These are phyloP conservation scores for Thalia dealbata DNA, from an alignment of 176 grass and related monocot genomes.

Conservation along the genomic window DNA sequence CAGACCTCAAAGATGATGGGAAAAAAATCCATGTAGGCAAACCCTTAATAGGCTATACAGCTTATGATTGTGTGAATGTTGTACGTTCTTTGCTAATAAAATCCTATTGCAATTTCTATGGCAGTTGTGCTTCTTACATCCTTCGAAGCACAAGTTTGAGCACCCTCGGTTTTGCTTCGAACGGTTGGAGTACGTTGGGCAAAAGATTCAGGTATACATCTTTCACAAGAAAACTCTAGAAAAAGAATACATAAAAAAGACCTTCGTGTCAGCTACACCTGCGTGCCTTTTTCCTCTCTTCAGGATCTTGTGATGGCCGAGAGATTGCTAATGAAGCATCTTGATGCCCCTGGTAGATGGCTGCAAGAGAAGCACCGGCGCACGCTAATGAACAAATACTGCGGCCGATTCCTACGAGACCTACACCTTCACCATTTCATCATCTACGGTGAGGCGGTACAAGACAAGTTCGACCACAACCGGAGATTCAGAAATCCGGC, in stretches of 20 bases:
- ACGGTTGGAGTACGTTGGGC: conserved; percentile 82
- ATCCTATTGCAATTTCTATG: background rate
- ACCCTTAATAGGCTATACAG: too few species aligned
- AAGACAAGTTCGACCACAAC: conserved; percentile 89
- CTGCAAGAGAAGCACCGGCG: conserved; percentile 81
- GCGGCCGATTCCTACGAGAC: conserved; percentile 77
- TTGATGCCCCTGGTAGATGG: conserved; percentile 88
- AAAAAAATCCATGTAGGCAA: too few species aligned
- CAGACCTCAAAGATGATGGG: too few species aligned
- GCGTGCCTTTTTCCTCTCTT: background rate
- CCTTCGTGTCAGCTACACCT: background rate
- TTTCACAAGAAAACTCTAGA: background rate
- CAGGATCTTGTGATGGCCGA: conserved; percentile 96
- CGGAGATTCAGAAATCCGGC: conserved; percentile 76
- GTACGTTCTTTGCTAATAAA: background rate
- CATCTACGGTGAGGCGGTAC: conserved; percentile 71
- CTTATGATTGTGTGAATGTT: background rate
- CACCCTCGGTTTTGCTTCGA: conserved; percentile 98
- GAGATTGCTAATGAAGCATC: conserved; percentile 95
- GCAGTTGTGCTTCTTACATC: conserved; percentile 85
- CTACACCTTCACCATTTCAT: conserved; percentile 75
- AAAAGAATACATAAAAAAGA: too few species aligned
- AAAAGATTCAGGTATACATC: conserved; percentile 91
- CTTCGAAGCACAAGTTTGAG: conserved; percentile 93
- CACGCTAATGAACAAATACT: conserved; percentile 91